These are phyloP conservation scores for Aspergillus carlsbadensis DNA, from an alignment of 495 filamentous ascomycete species.

Conservation along the genomic window DNA sequence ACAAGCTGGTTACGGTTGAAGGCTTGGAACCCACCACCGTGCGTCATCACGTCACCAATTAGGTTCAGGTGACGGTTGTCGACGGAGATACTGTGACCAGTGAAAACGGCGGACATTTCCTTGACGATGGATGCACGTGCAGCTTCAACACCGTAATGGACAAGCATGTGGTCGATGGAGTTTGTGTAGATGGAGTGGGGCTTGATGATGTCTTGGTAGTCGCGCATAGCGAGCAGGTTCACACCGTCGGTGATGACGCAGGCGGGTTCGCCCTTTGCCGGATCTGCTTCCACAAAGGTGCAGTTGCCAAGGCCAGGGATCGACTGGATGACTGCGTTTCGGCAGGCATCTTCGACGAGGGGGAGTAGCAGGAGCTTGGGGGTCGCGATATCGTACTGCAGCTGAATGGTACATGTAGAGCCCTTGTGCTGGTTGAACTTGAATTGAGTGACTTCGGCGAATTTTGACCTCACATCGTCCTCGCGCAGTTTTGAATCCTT, in stretches of 20 bases:
- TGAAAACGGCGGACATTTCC: slow-evolving; percentile 86
- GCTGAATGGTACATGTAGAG: slow-evolving; percentile 71
- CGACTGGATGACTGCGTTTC: slow-evolving; percentile 79
- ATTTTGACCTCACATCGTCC: slow-evolving; percentile 63
- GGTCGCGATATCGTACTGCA: slow-evolving; percentile 77
- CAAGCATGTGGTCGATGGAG: slow-evolving; percentile 81
- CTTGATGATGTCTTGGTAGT: slow-evolving; percentile 81
- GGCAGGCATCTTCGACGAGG: slow-evolving; percentile 76
- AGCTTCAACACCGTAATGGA: slow-evolving; percentile 90
- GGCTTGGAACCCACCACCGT: slow-evolving; percentile 78
- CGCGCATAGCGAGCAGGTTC: slow-evolving; percentile 87
- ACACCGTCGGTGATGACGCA: slow-evolving; percentile 78
- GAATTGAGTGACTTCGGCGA: slow-evolving; percentile 67
- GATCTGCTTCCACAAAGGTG: slow-evolving; percentile 65
- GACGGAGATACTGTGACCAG: slow-evolving; percentile 88
- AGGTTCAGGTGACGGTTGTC: slow-evolving; percentile 91
- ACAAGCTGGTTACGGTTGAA: slow-evolving; percentile 87
- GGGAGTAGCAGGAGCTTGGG: slow-evolving; percentile 93
- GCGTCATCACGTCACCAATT: slow-evolving; percentile 95
- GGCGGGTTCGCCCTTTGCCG: slow-evolving; percentile 51
- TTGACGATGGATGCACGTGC: slow-evolving; percentile 79
- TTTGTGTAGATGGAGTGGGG: slow-evolving; percentile 87
- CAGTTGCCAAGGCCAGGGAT: slow-evolving; percentile 73
- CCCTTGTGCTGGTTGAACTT: slow-evolving; percentile 74
- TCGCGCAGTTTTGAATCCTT: slow-evolving; percentile 54